These are phyloP conservation scores for Hymenoscyphus repandus DNA, from an alignment of 2,329 filamentous ascomycete species.

Conservation along the genomic window DNA sequence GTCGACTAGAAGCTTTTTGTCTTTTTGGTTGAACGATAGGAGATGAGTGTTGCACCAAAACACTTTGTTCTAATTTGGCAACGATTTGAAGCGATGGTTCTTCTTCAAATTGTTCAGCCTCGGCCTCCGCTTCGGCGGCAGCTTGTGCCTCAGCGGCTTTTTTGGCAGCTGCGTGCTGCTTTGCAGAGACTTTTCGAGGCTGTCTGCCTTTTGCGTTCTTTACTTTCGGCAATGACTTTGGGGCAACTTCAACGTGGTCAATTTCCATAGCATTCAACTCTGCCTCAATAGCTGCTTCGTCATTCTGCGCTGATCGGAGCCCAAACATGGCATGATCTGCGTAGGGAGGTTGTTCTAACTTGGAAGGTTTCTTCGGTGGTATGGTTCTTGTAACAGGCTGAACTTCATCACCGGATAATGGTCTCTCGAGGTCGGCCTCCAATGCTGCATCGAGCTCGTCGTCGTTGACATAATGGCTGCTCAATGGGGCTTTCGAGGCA, in stretches of 20 bases:
- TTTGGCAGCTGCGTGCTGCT: constrained; percentile 26
- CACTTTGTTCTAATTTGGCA: constrained; percentile 22
- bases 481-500: constrained; percentile 40
- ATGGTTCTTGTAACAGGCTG: not conserved
- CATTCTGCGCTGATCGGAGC: constrained; percentile 19
- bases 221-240: constrained; percentile 25
- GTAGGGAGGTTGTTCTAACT: constrained; percentile 15
- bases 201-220: constrained; percentile 27
- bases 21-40: constrained; percentile 21
- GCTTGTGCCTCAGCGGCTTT: constrained; percentile 22
- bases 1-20: constrained; percentile 16
- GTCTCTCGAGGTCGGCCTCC: constrained; percentile 58
- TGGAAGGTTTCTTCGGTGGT: constrained; percentile 12
- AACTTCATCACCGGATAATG: constrained; percentile 49
- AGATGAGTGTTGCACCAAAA: constrained; percentile 21
- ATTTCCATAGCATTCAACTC: constrained; percentile 28
- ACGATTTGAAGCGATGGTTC: constrained; percentile 20
- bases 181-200: constrained; percentile 27
- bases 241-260: constrained; percentile 6
- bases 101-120: constrained; percentile 12
- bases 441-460: constrained; percentile 62
- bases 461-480: constrained; percentile 47
- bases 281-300: constrained; percentile 28
- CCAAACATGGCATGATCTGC: constrained; percentile 25
- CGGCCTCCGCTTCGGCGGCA: constrained; percentile 15